Evolutionary conservation across 2,329 filamentous ascomycete genomes (phyloP), one percentile per base, ranked within the genome.

Genomic region (Trichoderma sp.): DNA sequence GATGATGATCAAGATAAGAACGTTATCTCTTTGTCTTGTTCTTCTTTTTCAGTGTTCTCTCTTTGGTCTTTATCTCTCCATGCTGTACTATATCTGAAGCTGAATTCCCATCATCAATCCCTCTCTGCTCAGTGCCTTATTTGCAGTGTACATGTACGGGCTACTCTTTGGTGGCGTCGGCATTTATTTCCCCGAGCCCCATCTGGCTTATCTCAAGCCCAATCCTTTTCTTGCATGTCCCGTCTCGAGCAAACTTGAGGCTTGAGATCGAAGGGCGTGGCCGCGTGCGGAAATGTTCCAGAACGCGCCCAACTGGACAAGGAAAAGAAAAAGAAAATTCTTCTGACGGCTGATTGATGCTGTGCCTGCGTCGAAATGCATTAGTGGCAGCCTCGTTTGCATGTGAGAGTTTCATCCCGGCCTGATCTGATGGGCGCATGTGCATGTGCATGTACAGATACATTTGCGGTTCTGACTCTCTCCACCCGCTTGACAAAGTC

Each of bases 221-320:
- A 34, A 18, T 6, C 12, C 60, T 51, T 2, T 18, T 30, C 14
- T 30, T 43, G 26, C 7, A 18, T 32, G 3, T 24, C 12, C 26
- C 24, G 26, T 26, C 32, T 61, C 30, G 18, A 66, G 63, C 28
- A 36, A 51, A 24, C 32, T 43, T 43, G 36, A 39, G 36, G 32
- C 11, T 34, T 34, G 32, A 18, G 7, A 53, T 32, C 47, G 8
- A 39, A 51, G 63, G 32, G 56, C 63, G 26, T 56, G 47, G 58
- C 51, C 57, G 30, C 30, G 39, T 36, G 67, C 30, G 67, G 67
- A 36, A 70, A 53, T 36, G 39, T 70, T 70, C 67, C 57, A 70
- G 67, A 70, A 70, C 51, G 30, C 57, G 14, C 56, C 57, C 66
- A 34, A 14, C 39, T 28, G 64, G 64, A 57, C 28, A 66, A 56